These are phyloP conservation scores for Dothistroma pini DNA, from an alignment of 2,329 filamentous ascomycete species.

Conservation along the genomic window DNA sequence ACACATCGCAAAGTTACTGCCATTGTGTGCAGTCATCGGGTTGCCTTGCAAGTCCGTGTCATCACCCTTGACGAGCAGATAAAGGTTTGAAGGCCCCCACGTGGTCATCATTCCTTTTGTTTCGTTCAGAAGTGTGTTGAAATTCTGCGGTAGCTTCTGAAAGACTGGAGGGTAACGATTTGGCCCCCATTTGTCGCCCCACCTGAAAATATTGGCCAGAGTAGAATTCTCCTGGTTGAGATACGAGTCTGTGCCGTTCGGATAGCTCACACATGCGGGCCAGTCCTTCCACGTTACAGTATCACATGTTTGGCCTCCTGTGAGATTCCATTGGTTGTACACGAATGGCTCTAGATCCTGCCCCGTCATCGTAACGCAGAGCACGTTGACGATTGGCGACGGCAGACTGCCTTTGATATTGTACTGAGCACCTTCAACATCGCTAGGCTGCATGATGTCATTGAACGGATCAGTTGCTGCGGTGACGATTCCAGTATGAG, in stretches of 20 bases:
- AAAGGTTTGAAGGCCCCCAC: slow-evolving; percentile 55
- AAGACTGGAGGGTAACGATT: not conserved
- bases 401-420: slow-evolving; percentile 64
- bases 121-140: slow-evolving; percentile 64
- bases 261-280: slow-evolving; percentile 8
- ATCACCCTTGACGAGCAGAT: slow-evolving; percentile 57
- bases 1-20: slow-evolving; percentile 61
- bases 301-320: slow-evolving; percentile 4
- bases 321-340: slow-evolving; percentile 57
- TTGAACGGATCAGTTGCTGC: slow-evolving; percentile 62
- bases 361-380: slow-evolving; percentile 64
- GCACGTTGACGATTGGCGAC: slow-evolving; percentile 66
- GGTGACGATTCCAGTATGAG: slow-evolving; percentile 64
- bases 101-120: slow-evolving; percentile 27
- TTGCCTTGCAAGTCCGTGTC: slow-evolving; percentile 5
- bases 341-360: slow-evolving; percentile 62
- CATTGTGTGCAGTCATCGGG: slow-evolving; percentile 4
- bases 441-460: slow-evolving; percentile 64
- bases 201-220: slow-evolving; percentile 68
- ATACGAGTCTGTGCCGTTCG: slow-evolving; percentile 1
- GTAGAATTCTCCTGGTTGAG: slow-evolving; percentile 3
- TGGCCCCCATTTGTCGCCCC: slow-evolving; percentile 45
- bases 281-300: slow-evolving; percentile 10
- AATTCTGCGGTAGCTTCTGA: not conserved
- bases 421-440: slow-evolving; percentile 63